phyloP scores from a whole-genome alignment of 2,329 filamentous ascomycete species.

The Harringtonia lauricola region DNA sequence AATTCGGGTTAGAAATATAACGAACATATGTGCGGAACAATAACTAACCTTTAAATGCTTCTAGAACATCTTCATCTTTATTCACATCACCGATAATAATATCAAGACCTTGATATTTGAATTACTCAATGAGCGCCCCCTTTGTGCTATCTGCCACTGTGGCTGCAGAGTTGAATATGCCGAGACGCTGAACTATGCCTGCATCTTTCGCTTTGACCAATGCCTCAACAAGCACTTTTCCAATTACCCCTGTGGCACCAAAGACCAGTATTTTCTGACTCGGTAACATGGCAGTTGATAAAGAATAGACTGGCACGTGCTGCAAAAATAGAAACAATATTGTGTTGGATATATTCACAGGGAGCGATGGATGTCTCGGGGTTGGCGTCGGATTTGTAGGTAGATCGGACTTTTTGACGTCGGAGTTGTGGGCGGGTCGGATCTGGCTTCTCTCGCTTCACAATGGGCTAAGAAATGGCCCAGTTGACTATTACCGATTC shows the following conservation, averaged over 20 bases:
- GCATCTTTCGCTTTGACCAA: constrained; percentile 20
- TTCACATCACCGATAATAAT: constrained; percentile 5
- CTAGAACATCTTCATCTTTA: constrained; percentile 5
- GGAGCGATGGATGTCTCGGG: too few relatives aligned
- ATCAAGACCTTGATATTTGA: constrained; percentile 1
- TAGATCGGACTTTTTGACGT: too few relatives aligned
- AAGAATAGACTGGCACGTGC: too few relatives aligned
- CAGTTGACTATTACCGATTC: too few relatives aligned
- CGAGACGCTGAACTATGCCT: constrained; percentile 18
- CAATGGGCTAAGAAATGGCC: too few relatives aligned
- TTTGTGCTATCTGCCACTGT: constrained; percentile 2
- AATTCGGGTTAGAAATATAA: neutral
- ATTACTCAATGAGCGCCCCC: constrained; percentile 2
- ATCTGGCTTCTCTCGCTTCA: too few relatives aligned
- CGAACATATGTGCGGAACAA: too few relatives aligned
- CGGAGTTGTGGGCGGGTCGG: too few relatives aligned
- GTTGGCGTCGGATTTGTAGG: too few relatives aligned
- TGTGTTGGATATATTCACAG: too few relatives aligned
- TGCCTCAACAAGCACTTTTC: constrained; percentile 21
- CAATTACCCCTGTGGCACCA: constrained; percentile 22
- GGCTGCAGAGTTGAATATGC: constrained; percentile 35
- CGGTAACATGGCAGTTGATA: neutral
- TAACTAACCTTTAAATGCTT: constrained; percentile 4
- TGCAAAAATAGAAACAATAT: too few relatives aligned
- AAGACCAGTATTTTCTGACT: constrained; percentile 17